Base-by-base conservation (phyloP, 75 land plant species). In the Pinus tabuliformis region DNA sequence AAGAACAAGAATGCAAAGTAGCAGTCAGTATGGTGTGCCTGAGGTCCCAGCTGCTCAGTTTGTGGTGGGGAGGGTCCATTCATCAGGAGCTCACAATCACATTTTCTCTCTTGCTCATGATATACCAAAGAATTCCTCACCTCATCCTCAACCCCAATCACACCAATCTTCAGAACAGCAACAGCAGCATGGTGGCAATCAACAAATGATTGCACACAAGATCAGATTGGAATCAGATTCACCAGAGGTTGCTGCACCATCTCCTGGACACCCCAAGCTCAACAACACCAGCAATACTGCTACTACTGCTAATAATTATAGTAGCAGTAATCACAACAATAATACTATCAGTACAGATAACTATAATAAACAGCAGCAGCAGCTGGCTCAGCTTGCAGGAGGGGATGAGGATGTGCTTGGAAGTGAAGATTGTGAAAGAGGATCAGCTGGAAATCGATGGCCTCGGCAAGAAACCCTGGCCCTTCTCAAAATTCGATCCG, bases 1-100 rank as follows among this genome's bases (percentile, higher is more conserved):
- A 4, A 24, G 26, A 52, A 77, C 37, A 70, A 81, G 74, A 76
- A 82, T 82, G 83, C 83, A 82, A 81, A 62, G 22, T 56, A 56
- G 66, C 30, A 83, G 83, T 59, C 83, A 82, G 83, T 82, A 82
- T 82, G 83, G 83, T 20, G 82, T 80, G 37, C 30, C 62, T 13
- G 83, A 81, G 57, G 72, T 68, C 72, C 62, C 81, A 42, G 76
- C 76, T 52, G 76, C 76, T 30, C 81, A 81, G 83, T 82, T 82
- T 59, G 83, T 82, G 75, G 83, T 81, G 82, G 72, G 77, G 59
- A 62, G 83, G 72, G 56, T 45, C 66, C 77, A 77, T 3, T 64
- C 83, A 28, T 58, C 71, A 24, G 56, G 73, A 9, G 72, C 72
- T 68, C 72, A 68, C 54, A 42, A 22, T 68, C 72, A 68, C 72